Percentiles rank a stretch among this genome's conserved stretches.
Conservation (phyloP, 768 basidiomycete genomes). For the Trametes cinnabarina region DNA sequence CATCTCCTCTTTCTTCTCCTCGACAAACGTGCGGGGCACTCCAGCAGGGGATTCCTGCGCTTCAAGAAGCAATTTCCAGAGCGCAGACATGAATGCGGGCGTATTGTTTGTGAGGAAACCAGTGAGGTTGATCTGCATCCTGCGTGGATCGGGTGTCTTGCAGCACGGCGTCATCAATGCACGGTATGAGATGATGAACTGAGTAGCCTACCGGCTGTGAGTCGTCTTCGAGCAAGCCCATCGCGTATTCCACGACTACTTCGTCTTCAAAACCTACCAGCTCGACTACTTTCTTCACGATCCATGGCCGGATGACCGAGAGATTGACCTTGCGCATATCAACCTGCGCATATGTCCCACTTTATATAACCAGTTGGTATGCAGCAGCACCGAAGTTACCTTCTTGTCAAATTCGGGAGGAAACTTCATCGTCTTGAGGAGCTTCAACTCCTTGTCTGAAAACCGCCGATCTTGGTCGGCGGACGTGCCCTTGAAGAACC, state of each 20-base stretch:
- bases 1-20: slow-evolving; percentile 91
- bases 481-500: slow-evolving; percentile 89
- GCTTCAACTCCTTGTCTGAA: slow-evolving; percentile 90
- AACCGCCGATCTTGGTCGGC: slow-evolving; percentile 91
- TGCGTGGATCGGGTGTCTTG: slow-evolving; percentile 87
- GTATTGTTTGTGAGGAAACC: slow-evolving; percentile 92
- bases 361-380: neutral
- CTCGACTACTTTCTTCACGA: slow-evolving; percentile 88
- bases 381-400: slow-evolving; percentile 35
- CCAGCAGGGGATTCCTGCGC: slow-evolving; percentile 88
- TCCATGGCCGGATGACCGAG: slow-evolving; percentile 90
- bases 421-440: slow-evolving; percentile 88
- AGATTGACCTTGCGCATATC: slow-evolving; percentile 96
- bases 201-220: slow-evolving; percentile 64
- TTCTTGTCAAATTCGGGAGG: slow-evolving; percentile 88
- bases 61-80: slow-evolving; percentile 92
- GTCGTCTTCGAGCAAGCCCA: slow-evolving; percentile 88
- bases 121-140: slow-evolving; percentile 92
- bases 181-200: neutral
- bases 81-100: slow-evolving; percentile 76
- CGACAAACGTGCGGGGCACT: slow-evolving; percentile 86
- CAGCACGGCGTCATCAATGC: neutral
- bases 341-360: slow-evolving; percentile 47
- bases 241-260: slow-evolving; percentile 93
- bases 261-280: slow-evolving; percentile 95